Evolutionary conservation across 331 rosid genomes (phyloP).

Genomic region (Erythrophleum ivorense): DNA sequence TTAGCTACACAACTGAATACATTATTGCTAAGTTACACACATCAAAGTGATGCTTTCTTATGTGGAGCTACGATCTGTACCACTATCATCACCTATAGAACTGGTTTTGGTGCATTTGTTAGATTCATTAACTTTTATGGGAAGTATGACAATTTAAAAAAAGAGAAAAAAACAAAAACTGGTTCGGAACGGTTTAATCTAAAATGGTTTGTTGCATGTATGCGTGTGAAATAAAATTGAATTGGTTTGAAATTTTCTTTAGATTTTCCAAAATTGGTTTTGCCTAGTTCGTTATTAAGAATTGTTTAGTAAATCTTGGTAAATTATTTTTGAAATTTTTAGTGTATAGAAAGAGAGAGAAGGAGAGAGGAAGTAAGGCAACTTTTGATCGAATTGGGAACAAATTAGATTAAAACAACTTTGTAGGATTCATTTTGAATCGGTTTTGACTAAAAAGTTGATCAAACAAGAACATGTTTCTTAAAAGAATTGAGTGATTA

Average conservation of each 20-base stretch:
- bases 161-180: too few species aligned
- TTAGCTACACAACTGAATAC: neutral
- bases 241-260: too few species aligned
- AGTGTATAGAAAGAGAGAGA: too few species aligned
- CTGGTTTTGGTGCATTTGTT: slow-evolving; percentile 2
- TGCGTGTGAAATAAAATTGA: too few species aligned
- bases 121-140: neutral
- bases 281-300: too few species aligned
- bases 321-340: too few species aligned
- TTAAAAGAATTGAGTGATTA: too few species aligned
- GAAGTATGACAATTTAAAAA: too few species aligned
- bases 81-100: neutral
- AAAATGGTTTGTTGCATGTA: neutral
- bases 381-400: slow-evolving; percentile 15
- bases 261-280: too few species aligned
- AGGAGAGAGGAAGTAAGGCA: neutral
- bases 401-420: neutral
- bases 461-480: neutral
- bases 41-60: slow-evolving; percentile 30
- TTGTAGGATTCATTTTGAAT: neutral
- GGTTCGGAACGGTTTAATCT: neutral
- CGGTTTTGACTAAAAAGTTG: neutral
- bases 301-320: too few species aligned
- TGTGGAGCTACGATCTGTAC: neutral
- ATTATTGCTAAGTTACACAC: neutral